Percentiles rank a stretch among this genome's conserved stretches.
phyloP scores from a whole-genome alignment of 2,329 filamentous ascomycete genomes.

The Albophoma yamanashiensis region DNA sequence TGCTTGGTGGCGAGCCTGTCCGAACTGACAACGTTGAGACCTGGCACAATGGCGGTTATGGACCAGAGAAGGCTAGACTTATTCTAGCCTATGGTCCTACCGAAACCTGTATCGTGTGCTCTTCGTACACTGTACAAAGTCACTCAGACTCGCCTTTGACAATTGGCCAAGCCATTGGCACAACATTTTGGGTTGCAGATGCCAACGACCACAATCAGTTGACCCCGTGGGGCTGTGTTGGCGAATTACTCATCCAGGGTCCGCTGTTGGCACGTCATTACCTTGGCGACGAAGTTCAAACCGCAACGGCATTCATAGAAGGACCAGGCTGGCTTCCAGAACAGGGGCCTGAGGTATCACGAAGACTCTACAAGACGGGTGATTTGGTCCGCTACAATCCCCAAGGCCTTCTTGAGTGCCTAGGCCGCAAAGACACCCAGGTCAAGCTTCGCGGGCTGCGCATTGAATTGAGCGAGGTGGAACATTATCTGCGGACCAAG shows the following conservation, averaged over 20 bases:
- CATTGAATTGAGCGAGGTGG: conserved; percentile 7
- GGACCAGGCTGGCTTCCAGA: conserved; percentile 28
- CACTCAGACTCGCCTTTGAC: neutral
- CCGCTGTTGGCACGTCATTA: conserved; percentile 13
- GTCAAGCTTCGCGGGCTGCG: conserved; percentile 42
- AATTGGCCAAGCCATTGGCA: neutral
- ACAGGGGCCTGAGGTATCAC: neutral
- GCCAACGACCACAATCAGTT: conserved; percentile 8
- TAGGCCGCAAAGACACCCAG: conserved; percentile 17
- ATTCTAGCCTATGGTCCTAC: conserved; percentile 3
- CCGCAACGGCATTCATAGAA: conserved; percentile 20
- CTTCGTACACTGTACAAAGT: neutral
- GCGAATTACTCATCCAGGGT: conserved; percentile 16
- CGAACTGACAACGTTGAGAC: neutral
- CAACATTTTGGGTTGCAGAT: conserved; percentile 12
- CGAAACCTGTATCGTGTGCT: conserved; percentile 1
- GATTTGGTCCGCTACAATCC: conserved; percentile 14
- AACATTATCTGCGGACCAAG: neutral
- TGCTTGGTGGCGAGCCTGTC: neutral
- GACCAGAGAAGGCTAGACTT: neutral
- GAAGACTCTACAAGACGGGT: conserved; percentile 11
- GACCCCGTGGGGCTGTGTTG: conserved; percentile 8
- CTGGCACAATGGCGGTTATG: neutral
- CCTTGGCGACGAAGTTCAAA: conserved; percentile 10
- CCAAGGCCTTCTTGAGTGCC: conserved; percentile 25